phyloP scores from a whole-genome alignment of 2,329 filamentous ascomycete species.

The Dothistroma septosporum region DNA sequence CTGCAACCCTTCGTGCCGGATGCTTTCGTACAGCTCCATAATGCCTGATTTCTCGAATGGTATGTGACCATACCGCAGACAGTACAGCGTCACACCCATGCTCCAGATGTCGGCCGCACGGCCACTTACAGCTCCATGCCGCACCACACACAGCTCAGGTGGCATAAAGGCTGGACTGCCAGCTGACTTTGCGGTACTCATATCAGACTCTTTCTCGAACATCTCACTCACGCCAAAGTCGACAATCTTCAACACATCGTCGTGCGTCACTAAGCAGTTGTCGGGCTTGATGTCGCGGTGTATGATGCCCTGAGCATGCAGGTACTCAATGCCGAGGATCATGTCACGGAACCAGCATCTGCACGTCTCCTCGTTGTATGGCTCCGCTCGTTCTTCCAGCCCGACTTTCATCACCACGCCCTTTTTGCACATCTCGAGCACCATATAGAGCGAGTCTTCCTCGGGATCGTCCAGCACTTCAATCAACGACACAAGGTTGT shows the following conservation, averaged over 20 bases:
- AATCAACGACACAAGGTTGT: slow-evolving; percentile 86
- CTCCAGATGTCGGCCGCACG: slow-evolving; percentile 95
- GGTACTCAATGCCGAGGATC: slow-evolving; percentile 89
- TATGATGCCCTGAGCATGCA: slow-evolving; percentile 90
- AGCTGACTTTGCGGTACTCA: slow-evolving; percentile 89
- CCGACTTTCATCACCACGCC: slow-evolving; percentile 96
- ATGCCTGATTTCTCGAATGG: slow-evolving; percentile 78
- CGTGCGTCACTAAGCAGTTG: slow-evolving; percentile 83
- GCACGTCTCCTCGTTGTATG: slow-evolving; percentile 77
- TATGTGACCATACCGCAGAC: slow-evolving; percentile 79
- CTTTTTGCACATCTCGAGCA: slow-evolving; percentile 98
- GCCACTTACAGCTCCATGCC: slow-evolving; percentile 82
- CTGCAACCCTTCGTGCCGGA: slow-evolving; percentile 64
- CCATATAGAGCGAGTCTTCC: slow-evolving; percentile 96
- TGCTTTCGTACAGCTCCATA: slow-evolving; percentile 84
- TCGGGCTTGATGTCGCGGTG: slow-evolving; percentile 98
- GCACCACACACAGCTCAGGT: slow-evolving; percentile 83
- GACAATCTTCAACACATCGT: slow-evolving; percentile 93
- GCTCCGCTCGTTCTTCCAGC: slow-evolving; percentile 73
- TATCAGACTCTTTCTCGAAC: slow-evolving; percentile 82
- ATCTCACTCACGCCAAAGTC: slow-evolving; percentile 99
- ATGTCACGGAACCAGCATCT: slow-evolving; percentile 92
- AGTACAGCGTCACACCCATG: slow-evolving; percentile 94
- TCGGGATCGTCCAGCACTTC: slow-evolving; percentile 94
- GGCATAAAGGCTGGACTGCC: slow-evolving; percentile 93